Percentiles rank a stretch among this genome's conserved stretches.
Evolutionary conservation across 2,329 filamentous ascomycete genomes (phyloP).

Genomic region (Nemania abortiva): DNA sequence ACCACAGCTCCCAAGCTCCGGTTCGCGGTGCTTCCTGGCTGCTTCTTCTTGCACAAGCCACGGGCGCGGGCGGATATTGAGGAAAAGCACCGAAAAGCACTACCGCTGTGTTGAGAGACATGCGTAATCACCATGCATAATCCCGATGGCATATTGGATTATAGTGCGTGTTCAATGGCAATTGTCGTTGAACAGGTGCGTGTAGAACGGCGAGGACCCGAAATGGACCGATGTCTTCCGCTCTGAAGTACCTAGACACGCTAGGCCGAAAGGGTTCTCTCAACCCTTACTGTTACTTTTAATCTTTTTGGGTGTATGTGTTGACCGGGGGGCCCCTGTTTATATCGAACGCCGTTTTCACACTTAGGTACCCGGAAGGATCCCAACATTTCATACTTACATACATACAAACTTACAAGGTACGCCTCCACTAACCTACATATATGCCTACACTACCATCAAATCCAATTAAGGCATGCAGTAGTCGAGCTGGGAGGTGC

Average conservation of each 20-base stretch:
- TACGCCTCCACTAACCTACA: too few relatives aligned
- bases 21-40: background rate
- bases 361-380: conserved; percentile 6
- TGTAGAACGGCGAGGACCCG: background rate
- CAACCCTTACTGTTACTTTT: background rate
- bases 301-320: background rate
- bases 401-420: too few relatives aligned
- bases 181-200: background rate
- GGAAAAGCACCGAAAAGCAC: conserved; percentile 2
- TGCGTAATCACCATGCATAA: conserved; percentile 8
- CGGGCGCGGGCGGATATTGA: background rate
- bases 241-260: conserved; percentile 13
- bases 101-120: conserved; percentile 9
- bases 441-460: background rate
- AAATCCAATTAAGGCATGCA: background rate
- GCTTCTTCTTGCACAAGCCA: conserved; percentile 5
- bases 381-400: conserved; percentile 10
- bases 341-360: background rate
- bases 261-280: background rate
- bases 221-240: background rate
- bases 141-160: background rate
- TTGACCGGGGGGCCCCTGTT: conserved; percentile 24
- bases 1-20: background rate
- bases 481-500: background rate
- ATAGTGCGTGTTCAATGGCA: background rate